phyloP scores from a whole-genome alignment of 1,139 yeast genomes.

The Geotrichum histeridarum region DNA sequence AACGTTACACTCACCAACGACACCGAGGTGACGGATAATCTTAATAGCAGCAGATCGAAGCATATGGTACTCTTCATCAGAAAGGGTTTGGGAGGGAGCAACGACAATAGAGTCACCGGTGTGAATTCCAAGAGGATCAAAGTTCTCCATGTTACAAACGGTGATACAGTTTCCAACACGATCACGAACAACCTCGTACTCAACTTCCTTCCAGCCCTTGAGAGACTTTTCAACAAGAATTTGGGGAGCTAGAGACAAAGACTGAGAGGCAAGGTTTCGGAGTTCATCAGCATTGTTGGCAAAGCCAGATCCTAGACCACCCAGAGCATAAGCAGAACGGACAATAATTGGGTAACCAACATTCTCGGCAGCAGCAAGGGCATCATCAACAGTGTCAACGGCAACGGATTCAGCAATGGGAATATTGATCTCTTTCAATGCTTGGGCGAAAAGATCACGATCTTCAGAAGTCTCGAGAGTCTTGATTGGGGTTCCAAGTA shows the following conservation, averaged over 20 bases:
- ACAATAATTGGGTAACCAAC: conserved; percentile 96
- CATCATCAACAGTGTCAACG: conserved; percentile 88
- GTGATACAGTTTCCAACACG: conserved; percentile 97
- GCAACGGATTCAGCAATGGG: conserved; percentile 97
- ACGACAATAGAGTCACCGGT: conserved; percentile 99
- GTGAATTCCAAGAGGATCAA: conserved; percentile 97
- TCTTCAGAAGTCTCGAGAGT: conserved; percentile 96
- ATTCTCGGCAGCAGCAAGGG: conserved; percentile 74
- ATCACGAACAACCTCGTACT: conserved; percentile 97
- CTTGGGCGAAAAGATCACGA: conserved; percentile 91
- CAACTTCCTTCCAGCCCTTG: conserved; percentile 99
- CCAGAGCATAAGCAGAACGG: conserved; percentile 94
- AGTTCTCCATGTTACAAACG: conserved; percentile 98
- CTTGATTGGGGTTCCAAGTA: conserved; percentile 92
- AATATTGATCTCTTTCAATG: conserved; percentile 85
- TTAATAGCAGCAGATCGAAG: conserved; percentile 96
- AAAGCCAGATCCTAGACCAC: conserved; percentile 97
- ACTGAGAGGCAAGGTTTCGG: conserved; percentile 79
- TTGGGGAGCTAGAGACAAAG: conserved; percentile 87
- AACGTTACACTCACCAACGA: conserved; percentile 98
- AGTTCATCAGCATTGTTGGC: conserved; percentile 80
- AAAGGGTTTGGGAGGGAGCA: conserved; percentile 96
- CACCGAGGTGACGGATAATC: conserved; percentile 95
- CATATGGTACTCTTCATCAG: conserved; percentile 98
- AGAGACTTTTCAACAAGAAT: conserved; percentile 90